Base-by-base conservation (phyloP, 2,329 filamentous ascomycete species). In the Zasmidium citrigriseum region DNA sequence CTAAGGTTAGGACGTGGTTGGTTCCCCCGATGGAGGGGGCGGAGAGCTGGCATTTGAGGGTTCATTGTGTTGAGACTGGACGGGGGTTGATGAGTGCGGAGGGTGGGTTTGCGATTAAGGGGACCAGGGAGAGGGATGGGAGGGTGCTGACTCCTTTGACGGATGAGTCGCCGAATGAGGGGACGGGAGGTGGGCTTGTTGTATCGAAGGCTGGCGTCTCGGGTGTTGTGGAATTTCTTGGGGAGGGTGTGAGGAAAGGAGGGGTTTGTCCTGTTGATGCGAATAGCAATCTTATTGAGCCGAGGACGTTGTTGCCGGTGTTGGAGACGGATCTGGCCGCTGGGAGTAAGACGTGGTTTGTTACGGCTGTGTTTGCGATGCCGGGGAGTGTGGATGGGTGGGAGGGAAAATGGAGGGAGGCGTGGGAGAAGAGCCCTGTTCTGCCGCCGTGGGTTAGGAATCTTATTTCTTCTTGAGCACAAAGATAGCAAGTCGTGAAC, bases 251-350 rank as follows among this genome's bases (percentile, higher is more conserved):
- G 12, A 79, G 88, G 20, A 75, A 73, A 54, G 89, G 89, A 2
- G 86, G 83, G 69, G 78, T 91, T 23, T 84, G 92, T 49, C 86
- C 91, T 57, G 88, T 89, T 11, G 90, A 93, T 70, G 89, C 89
- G 5, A 92, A 93, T 75, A 89, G 87, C 49, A 93, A 93, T 73
- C 75, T 93, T 29, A 80, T 91, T 2, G 86, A 91, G 75, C 85
- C 86, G 58, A 78, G 89, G 58, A 91, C 88, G 3, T 81, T 89
- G 45, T 83, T 93, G 65, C 90, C 90, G 22, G 87, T 87, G 25
- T 73, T 93, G 67, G 83, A 86, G 69, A 80, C 83, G 62, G 86
- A 84, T 23, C 71, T 92, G 34, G 76, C 77, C 54, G 77, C 79
- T 46, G 87, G 83, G 0, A 77, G 84, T 65, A 81, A 78, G 24